These are phyloP conservation scores for Eragrostis curvula DNA, from an alignment of 176 grass and related monocot genomes.

Conservation along the genomic window DNA sequence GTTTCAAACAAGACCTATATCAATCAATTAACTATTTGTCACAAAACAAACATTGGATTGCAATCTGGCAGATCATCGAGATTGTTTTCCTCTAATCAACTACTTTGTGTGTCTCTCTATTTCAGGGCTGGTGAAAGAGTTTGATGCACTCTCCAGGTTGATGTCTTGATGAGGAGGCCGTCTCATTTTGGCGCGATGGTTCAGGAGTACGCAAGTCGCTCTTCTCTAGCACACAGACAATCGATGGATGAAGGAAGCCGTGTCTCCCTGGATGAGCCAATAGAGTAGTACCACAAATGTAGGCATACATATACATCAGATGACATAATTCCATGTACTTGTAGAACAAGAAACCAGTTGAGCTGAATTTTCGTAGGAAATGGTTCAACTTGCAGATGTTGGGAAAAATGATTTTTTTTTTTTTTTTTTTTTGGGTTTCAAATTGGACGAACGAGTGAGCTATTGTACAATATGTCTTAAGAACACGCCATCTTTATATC, in stretches of 20 bases:
- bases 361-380: too few species aligned
- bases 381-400: too few species aligned
- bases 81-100: conserved; percentile 13
- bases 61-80: not conserved
- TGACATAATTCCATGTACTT: too few species aligned
- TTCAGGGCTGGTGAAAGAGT: conserved; percentile 80
- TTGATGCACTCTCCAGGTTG: conserved; percentile 72
- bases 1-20: too few species aligned
- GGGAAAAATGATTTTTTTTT: too few species aligned
- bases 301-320: too few species aligned
- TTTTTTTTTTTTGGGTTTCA: too few species aligned
- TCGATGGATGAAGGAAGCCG: conserved; percentile 7
- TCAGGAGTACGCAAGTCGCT: conserved; percentile 80
- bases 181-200: conserved; percentile 78
- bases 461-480: not conserved
- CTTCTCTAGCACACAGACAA: conserved; percentile 45
- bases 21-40: not conserved
- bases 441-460: not conserved
- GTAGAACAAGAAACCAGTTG: too few species aligned
- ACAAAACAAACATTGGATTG: not conserved
- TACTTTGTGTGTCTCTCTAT: not conserved
- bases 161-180: conserved; percentile 57
- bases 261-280: not conserved
- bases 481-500: not conserved
- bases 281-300: too few species aligned